A percentile compares a stretch with the other conserved stretches of the same genome.
These are phyloP conservation scores for Botryotinia globosa DNA, from an alignment of 2,329 filamentous ascomycete species.

Conservation along the genomic window DNA sequence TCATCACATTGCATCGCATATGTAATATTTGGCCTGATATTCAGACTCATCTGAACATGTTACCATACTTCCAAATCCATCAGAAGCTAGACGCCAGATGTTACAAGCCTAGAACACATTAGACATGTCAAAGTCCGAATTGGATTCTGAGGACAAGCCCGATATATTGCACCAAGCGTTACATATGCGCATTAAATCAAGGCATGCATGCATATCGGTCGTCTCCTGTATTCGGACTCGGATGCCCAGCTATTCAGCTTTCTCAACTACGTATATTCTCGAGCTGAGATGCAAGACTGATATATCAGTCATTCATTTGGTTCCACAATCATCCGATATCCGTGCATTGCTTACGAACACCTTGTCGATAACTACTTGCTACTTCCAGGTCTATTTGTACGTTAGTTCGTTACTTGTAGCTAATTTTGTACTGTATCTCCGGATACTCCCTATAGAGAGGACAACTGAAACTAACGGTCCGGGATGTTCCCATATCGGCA, in stretches of 20 bases:
- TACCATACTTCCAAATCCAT: not conserved
- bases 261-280: not conserved
- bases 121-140: not conserved
- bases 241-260: not conserved
- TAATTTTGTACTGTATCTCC: not conserved
- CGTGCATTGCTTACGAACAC: not conserved
- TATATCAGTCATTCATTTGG: not conserved
- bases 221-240: not conserved
- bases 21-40: not conserved
- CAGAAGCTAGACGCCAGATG: not conserved
- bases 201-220: not conserved
- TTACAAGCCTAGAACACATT: not conserved
- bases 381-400: not conserved
- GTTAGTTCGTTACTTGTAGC: not conserved
- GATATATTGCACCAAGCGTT: not conserved
- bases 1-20: not conserved
- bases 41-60: not conserved
- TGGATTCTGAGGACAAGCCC: not conserved
- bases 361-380: not conserved
- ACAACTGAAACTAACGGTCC: not conserved
- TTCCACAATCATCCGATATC: not conserved
- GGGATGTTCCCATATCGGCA: not conserved
- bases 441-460: not conserved
- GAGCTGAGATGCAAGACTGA: not conserved
- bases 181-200: not conserved